Evolutionary conservation across 2,329 filamentous ascomycete species (phyloP), one percentile per base, ranked within the genome.

Genomic region (Pseudogymnoascus sp.): DNA sequence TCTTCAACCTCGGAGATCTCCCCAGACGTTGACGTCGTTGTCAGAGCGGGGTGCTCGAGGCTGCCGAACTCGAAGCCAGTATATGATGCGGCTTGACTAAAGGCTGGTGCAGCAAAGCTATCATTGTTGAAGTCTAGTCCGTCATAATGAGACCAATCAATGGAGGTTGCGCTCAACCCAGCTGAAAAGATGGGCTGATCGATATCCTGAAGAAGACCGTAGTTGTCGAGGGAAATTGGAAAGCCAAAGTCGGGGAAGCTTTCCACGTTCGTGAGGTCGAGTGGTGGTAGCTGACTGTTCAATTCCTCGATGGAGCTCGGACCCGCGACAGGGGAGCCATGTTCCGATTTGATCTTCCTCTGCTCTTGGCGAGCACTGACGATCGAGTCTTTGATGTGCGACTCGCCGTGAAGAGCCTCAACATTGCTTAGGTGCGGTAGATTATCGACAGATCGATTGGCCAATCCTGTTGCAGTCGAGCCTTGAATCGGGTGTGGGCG

Each of bases 1-100:
- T 87, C 85, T 64, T 87, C 85, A 4, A 84, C 83, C 70, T 87
- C 84, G 8, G 84, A 87, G 7, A 87, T 84, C 63, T 88, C 84
- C 36, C 85, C 85, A 10, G 85, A 88, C 7, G 83, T 86, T 8
- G 83, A 84, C 1, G 81, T 82, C 59, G 78, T 78, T 64, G 83
- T 81, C 68, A 86, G 71, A 58, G 80, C 76, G 29, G 80, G 77
- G 64, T 80, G 81, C 68, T 83, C 81, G n/a, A 78, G 80, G 64
- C 77, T 80, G 66, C 73, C 77, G 65, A 79, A 82, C 60, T 83
- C 82, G 65, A 80, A 81, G 37, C 79, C 79, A 64, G 76, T 78
- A 69, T 81, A 82, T 68, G 79, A 79, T 26, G 77, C 73, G 39
- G 81, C 75, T 71, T 84, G 79, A 71, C 82, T 79, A 68, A 83